Evolutionary conservation across 257 asterid species (phyloP), one percentile per base, ranked within the genome.

Genomic region (Nicotiana attenuata): DNA sequence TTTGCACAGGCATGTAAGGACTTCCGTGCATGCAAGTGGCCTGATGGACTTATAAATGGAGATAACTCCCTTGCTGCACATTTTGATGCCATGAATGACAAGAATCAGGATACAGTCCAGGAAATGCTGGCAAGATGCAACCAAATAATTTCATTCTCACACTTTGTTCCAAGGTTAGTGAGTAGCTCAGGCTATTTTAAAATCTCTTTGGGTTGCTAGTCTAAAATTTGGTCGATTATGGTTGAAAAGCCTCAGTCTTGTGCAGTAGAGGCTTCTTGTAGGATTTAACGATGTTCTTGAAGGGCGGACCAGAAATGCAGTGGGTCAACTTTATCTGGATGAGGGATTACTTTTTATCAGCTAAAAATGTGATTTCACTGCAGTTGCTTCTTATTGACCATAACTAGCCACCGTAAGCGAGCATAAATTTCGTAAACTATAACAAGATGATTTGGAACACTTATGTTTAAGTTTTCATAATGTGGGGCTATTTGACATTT

Each of bases 21-120:
- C 90, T 91, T 88, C 68, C 96, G 91, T 83, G 96, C 94, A 19
- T 93, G 98, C 88, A 93, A 82, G 87, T 94, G 98, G 98, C 92
- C 96, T 20, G 87, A 85, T 55, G 94, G 86, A 76, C 87, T 93
- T 28, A 85, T 61, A 84, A 87, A 82, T 76, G 92, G 86, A 83
- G 92, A 89, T 38, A 80, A 86, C 41, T 92, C 96, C 79, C 96
- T 93, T 88, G 98, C 98, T 8, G 57, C 84, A 77, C 82, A 90
- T 84, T 94, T 94, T 88, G 98, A 94, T 89, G 87, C 85, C 79
- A 84, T 94, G 91, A 94, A 94, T 85, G 94, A 89, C 79, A 83
- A 91, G 84, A 87, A 88, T 83, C 76, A 84, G 80, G 78, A 87
- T 79, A 75, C 31, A 53, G 76, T 94, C 9, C 83, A 88, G 78